Evolutionary conservation across 1,284 basidiomycete species (phyloP), one percentile per base, ranked within the genome.

Genomic region (Leccinum pachyderme): DNA sequence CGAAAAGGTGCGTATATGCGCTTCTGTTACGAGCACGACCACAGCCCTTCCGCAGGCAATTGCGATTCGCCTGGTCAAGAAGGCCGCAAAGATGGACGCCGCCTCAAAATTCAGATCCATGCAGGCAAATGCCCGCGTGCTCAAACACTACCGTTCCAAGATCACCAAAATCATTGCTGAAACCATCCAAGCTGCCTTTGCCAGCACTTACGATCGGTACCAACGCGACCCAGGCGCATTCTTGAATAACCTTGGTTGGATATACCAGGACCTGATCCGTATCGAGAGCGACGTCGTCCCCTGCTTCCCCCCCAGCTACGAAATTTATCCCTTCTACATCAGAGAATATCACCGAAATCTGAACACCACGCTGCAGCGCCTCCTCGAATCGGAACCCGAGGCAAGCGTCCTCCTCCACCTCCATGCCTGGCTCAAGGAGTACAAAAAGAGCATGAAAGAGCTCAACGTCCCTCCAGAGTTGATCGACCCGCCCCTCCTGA

Each of bases 71-170:
- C 86, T 98, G 7, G 91, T 98, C 52, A 97, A 96, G 73, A 95
- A 95, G 68, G 89, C 91, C 1, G 91, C 90, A 2, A 93, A 91
- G 64, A 79, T 90, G 67, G 93, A 95, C 62, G 89, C 92, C 11
- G 89, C 94, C 1, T 87, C 92, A 18, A 93, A 92, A 71, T 95
- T 94, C 76, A 91, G 86, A 69, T 93, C 91, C 9, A 85, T 94
- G 80, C 90, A 93, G 72, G 95, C 95, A 46, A 91, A 96, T 62
- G 93, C 95, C 7, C 88, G 96, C 51, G 81, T 93, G 41, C 89
- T 99, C 73, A 99, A 99, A 75, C 92, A 98, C 71, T 99, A 98
- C 72, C 87, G 95, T 11, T 89, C 91, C 58, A 98, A 95, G 71
- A 83, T 98, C 59, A 82, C 87, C 58, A 91, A 92, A 65, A 81